Evolutionary conservation across 2,329 filamentous ascomycete genomes (phyloP), one percentile per base, ranked within the genome.

Genomic region (Chaetomium sp.): DNA sequence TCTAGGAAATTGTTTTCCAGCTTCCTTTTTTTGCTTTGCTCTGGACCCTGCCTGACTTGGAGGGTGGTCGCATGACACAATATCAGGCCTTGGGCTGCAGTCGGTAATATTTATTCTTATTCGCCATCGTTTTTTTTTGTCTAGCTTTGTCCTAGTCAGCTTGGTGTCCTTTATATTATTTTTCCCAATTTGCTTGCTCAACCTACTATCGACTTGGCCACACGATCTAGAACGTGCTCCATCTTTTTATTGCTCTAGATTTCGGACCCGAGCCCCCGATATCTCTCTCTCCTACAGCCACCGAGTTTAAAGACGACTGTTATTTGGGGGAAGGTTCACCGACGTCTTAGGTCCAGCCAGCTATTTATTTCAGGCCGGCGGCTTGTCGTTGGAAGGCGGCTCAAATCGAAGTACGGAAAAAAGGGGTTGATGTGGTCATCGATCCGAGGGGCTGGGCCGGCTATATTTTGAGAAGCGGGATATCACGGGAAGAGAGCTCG

Each of bases 91-190:
- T 27, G 19, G 19, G 19, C 19, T 27, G 19, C 62, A 55, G 56
- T 57, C 61, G 61, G 55, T 65, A 61, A 63, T 59, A 64, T 61
- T 62, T 60, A 60, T 66, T 57, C 63, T 64, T 54, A 56, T 66
- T 67, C 62, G 50, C 58, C 63, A 65, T 67, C 61, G 65, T 64
- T 67, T 66, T 27, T 27, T 27, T 27, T 27, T 27, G 19, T 27
- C 19, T 27, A 27, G 19, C 19, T 27, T 27, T 3, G 19, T 27
- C 19, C 19, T 27, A 27, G 19, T 27, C 19, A 27, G 19, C 19
- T 27, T 27, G 19, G 19, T 27, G 19, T 27, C 19, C 19, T 27
- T 27, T 27, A 27, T 27, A 27, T 27, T 27, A 27, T 27, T 27
- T 27, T 27, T 27, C 19, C 19, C 19, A 27, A 27, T 27, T 27